Percentiles rank a stretch among this genome's conserved stretches.
These are phyloP conservation scores for Mrakia blollopis DNA, from an alignment of 768 basidiomycete genomes.

Conservation along the genomic window DNA sequence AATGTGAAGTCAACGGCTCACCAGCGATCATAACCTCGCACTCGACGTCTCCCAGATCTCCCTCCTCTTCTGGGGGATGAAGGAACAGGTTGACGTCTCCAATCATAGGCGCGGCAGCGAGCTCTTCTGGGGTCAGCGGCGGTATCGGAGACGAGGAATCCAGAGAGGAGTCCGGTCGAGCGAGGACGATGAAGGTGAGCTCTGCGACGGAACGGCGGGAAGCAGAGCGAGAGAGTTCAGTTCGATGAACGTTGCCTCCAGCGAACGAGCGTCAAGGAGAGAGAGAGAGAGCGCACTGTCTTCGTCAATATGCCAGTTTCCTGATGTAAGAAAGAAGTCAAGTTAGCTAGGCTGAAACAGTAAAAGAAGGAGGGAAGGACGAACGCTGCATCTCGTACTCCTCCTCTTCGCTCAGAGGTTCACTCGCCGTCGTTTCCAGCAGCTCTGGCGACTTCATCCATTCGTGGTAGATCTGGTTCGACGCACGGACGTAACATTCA, in stretches of 20 bases:
- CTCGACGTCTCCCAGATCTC: conserved; percentile 60
- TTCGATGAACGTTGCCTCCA: too few relatives aligned
- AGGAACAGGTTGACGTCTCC: conserved; percentile 92
- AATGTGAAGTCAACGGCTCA: conserved; percentile 27
- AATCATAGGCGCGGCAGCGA: conserved; percentile 60
- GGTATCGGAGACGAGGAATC: conserved; percentile 26
- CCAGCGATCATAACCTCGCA: conserved; percentile 92
- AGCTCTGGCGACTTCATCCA: conserved; percentile 82
- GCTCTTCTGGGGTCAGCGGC: conserved; percentile 35
- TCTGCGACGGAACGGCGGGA: conserved; percentile 48
- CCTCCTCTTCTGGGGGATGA: conserved; percentile 44
- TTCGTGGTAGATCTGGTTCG: conserved; percentile 68
- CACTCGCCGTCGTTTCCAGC: conserved; percentile 73
- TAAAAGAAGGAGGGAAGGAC: conserved; percentile 33
- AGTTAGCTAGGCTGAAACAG: background rate
- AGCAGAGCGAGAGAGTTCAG: background rate
- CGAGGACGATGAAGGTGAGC: conserved; percentile 83
- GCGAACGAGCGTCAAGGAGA: background rate
- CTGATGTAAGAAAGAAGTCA: conserved; percentile 45
- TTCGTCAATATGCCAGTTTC: conserved; percentile 76
- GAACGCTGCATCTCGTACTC: conserved; percentile 86
- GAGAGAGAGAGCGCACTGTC: conserved; percentile 56
- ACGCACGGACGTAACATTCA: background rate
- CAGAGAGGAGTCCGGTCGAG: conserved; percentile 44
- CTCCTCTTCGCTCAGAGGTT: conserved; percentile 70